Evolutionary conservation across 495 filamentous ascomycete species (phyloP).

Genomic region (Tuber umbilicatum): DNA sequence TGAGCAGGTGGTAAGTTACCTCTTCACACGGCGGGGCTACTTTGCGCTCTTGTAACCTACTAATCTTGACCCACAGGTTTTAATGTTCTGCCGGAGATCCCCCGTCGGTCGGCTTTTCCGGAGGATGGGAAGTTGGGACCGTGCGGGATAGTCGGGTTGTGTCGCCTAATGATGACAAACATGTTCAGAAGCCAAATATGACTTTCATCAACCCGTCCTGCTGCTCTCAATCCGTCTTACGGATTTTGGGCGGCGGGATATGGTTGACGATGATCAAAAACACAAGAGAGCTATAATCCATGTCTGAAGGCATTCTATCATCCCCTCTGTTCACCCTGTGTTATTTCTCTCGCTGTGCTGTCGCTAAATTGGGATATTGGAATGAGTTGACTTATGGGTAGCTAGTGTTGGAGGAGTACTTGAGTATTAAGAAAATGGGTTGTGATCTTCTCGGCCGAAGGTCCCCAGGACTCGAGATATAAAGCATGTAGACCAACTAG

Average conservation of each 20-base stretch:
- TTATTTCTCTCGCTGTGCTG: not conserved
- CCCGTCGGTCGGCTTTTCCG: not conserved
- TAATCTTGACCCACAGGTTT: not conserved
- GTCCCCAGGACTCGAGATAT: not conserved
- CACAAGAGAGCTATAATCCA: constrained; percentile 3
- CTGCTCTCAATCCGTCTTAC: not conserved
- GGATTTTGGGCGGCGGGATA: not conserved
- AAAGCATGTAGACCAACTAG: not conserved
- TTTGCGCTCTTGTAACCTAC: not conserved
- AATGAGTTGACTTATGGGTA: not conserved
- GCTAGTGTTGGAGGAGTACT: not conserved
- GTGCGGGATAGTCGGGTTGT: not conserved
- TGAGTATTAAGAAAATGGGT: not conserved
- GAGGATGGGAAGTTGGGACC: not conserved
- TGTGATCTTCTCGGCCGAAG: not conserved
- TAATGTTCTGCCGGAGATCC: not conserved
- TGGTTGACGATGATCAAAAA: constrained; percentile 2
- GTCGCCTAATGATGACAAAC: not conserved
- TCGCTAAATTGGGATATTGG: not conserved
- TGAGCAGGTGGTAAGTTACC: not conserved
- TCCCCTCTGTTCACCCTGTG: not conserved
- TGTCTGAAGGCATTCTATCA: not conserved
- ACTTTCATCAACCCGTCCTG: not conserved
- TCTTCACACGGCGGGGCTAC: not conserved
- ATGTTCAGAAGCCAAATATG: constrained; percentile 4